Conservation (phyloP, 345 rosid species). For the Boechera stricta region DNA sequence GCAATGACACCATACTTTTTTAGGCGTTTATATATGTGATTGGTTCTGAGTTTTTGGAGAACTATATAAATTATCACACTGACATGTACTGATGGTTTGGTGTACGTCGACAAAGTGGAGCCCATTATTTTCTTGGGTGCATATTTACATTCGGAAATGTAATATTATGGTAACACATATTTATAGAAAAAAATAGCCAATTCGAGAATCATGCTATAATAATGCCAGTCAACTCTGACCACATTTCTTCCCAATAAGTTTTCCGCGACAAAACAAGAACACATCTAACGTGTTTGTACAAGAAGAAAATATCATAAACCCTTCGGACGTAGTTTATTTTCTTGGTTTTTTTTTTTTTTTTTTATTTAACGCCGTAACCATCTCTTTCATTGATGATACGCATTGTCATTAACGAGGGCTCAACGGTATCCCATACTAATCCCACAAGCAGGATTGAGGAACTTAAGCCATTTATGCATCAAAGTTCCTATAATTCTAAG, state of each 20-base stretch:
- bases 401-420: no score
- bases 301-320: conserved; percentile 35
- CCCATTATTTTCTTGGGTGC: conserved; percentile 31
- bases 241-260: conserved; percentile 32
- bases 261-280: conserved; percentile 39
- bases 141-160: conserved; percentile 31
- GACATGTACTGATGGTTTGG: conserved; percentile 27
- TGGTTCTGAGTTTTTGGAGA: conserved; percentile 15
- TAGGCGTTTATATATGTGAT: conserved; percentile 24
- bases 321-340: neutral
- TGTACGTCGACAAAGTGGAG: conserved; percentile 35
- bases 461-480: no score
- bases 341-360: neutral
- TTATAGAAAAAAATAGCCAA: conserved; percentile 19
- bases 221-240: conserved; percentile 46
- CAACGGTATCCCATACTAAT: no score
- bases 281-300: conserved; percentile 41
- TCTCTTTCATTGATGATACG: no score
- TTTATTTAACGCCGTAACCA: no score
- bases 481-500: no score
- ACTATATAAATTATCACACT: conserved; percentile 5
- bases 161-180: conserved; percentile 15
- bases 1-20: neutral
- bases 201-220: conserved; percentile 33
- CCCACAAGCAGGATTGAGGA: no score